Conservation (phyloP, 306 rosid species). For the Inga oerstediana region DNA sequence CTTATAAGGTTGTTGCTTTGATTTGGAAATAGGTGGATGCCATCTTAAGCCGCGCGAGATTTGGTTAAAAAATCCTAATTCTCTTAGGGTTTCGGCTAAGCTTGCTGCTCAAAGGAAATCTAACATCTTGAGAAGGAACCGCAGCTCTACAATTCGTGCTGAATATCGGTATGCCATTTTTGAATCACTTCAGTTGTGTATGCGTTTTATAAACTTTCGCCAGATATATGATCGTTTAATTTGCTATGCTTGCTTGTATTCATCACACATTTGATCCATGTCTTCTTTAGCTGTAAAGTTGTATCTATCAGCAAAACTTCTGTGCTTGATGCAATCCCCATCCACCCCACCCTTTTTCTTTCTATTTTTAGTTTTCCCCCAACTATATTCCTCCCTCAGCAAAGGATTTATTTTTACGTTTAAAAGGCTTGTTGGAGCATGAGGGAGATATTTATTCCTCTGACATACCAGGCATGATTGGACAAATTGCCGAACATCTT, state of each 20-base stretch:
- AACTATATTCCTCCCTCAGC: background rate
- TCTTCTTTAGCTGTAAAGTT: background rate
- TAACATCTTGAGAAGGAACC: slow-evolving; percentile 42
- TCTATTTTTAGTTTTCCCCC: background rate
- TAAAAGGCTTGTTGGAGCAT: too few relatives aligned
- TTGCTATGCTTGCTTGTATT: background rate
- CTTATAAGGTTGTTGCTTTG: background rate
- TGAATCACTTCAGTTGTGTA: background rate
- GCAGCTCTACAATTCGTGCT: slow-evolving; percentile 54
- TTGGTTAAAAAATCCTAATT: slow-evolving; percentile 43
- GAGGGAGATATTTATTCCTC: too few relatives aligned
- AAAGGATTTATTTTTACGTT: background rate
- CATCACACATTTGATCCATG: background rate
- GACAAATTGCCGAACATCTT: too few relatives aligned
- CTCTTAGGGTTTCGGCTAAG: slow-evolving; percentile 52
- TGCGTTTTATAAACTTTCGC: background rate
- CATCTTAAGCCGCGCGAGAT: slow-evolving; percentile 53
- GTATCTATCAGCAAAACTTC: background rate
- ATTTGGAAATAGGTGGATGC: slow-evolving; percentile 55
- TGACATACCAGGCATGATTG: too few relatives aligned
- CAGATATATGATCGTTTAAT: background rate
- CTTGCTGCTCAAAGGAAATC: slow-evolving; percentile 55
- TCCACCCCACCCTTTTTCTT: background rate
- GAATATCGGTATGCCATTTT: slow-evolving; percentile 60
- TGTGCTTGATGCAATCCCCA: background rate